phyloP scores from a whole-genome alignment of 2,329 filamentous ascomycete genomes.

The Pseudogymnoascus destructans region DNA sequence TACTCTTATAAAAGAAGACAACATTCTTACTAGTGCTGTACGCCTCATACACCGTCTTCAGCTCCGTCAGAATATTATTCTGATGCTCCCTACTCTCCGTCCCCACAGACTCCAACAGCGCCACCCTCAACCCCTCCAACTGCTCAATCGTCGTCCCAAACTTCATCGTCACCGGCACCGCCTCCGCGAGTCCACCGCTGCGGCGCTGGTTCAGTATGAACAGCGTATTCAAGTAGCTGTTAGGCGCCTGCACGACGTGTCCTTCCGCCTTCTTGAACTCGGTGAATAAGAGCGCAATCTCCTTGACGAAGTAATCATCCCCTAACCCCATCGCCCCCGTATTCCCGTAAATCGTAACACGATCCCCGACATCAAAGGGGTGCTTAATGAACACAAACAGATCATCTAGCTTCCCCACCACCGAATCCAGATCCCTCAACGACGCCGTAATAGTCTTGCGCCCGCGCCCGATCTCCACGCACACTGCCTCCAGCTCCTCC shows the following conservation, averaged over 20 bases:
- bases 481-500: conserved; percentile 85
- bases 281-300: conserved; percentile 84
- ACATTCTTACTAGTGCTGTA: conserved; percentile 82
- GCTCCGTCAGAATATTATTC: conserved; percentile 71
- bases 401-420: conserved; percentile 78
- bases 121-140: conserved; percentile 68
- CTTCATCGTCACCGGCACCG: conserved; percentile 69
- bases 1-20: conserved; percentile 95
- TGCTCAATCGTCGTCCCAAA: conserved; percentile 76
- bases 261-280: conserved; percentile 99
- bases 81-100: conserved; percentile 85
- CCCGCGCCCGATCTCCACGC: conserved; percentile 87
- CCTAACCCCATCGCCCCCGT: conserved; percentile 65
- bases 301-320: conserved; percentile 93
- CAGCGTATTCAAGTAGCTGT: conserved; percentile 81
- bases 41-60: conserved; percentile 66
- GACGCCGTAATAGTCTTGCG: conserved; percentile 92
- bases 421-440: conserved; percentile 86
- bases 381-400: conserved; percentile 93
- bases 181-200: conserved; percentile 77
- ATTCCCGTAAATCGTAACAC: conserved; percentile 83
- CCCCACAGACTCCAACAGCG: conserved; percentile 70
- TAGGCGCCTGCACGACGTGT: conserved; percentile 88
- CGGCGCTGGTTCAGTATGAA: conserved; percentile 94
- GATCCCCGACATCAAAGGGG: conserved; percentile 90